Percentiles rank a stretch among this genome's conserved stretches.
phyloP scores from a whole-genome alignment of 768 basidiomycete genomes.

The Boletellus sp. region DNA sequence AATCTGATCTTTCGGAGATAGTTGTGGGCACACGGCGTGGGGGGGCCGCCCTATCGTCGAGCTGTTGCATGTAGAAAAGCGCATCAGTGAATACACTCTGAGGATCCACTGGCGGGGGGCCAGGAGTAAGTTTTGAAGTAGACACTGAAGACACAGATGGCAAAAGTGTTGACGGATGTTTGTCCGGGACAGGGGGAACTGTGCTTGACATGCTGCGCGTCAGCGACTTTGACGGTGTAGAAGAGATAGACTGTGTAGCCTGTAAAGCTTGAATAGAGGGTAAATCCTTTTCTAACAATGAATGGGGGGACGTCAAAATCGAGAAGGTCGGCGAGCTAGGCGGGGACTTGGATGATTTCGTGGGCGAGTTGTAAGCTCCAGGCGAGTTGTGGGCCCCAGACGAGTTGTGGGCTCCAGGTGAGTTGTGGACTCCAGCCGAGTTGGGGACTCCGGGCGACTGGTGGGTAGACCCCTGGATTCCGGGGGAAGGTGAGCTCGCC shows the following conservation, averaged over 20 bases:
- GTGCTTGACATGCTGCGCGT: conserved; percentile 9
- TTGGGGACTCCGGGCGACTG: conserved; percentile 18
- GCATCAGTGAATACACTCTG: conserved; percentile 51
- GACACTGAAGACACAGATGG: conserved; percentile 24
- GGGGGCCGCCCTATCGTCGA: conserved; percentile 34
- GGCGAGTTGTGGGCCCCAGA: conserved; percentile 14
- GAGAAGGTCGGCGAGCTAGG: conserved; percentile 27
- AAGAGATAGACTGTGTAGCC: conserved; percentile 7
- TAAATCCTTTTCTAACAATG: conserved; percentile 30
- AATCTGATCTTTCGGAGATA: conserved; percentile 42
- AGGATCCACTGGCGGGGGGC: conserved; percentile 17
- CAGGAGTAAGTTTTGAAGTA: conserved; percentile 24
- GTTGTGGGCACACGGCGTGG: conserved; percentile 43
- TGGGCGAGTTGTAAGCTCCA: conserved; percentile 13
- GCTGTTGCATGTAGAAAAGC: conserved; percentile 66
- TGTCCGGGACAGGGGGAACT: conserved; percentile 29
- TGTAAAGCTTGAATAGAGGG: conserved; percentile 33
- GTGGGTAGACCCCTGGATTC: conserved; percentile 11
- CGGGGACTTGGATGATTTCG: conserved; percentile 20
- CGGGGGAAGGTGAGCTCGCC: conserved; percentile 13
- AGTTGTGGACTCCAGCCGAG: too few relatives aligned
- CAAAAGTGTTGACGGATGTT: conserved; percentile 15
- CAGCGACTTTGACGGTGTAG: conserved; percentile 10
- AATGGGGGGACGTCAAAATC: conserved; percentile 36
- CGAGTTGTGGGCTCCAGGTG: too few relatives aligned